Evolutionary conservation across 78 protist genomes (phyloP).

Genomic region (Pigoraptor vietnamica): DNA sequence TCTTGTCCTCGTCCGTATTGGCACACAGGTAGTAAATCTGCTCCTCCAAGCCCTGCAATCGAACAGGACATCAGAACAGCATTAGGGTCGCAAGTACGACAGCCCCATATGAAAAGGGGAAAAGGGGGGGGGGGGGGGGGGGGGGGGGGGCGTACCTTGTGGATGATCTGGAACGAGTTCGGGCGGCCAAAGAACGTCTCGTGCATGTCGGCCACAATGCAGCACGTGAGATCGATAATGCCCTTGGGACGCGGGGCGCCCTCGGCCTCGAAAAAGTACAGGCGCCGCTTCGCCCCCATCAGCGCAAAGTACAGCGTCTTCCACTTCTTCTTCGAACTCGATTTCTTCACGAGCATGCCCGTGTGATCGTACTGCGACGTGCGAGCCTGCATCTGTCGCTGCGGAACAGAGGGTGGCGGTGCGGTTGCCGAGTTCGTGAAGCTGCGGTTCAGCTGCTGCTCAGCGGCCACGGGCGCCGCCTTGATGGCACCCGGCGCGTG

Average conservation of each 20-base stretch:
- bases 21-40: neutral
- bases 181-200: neutral
- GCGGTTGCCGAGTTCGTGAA: neutral
- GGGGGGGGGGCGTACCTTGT: neutral
- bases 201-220: neutral
- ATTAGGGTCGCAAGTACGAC: too few relatives aligned
- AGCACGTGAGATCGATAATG: neutral
- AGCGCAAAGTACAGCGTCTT: slow-evolving; percentile 5
- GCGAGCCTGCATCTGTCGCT: neutral
- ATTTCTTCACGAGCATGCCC: neutral
- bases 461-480: neutral
- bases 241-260: neutral
- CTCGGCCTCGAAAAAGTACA: neutral
- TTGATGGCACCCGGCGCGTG: neutral
- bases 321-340: neutral
- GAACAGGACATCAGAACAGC: too few relatives aligned
- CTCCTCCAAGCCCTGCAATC: neutral
- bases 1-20: neutral
- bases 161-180: neutral
- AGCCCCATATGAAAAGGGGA: neutral
- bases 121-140: too few relatives aligned
- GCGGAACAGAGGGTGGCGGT: neutral
- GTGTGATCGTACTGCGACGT: neutral
- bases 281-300: neutral
- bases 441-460: neutral